Evolutionary conservation across 345 rosid species (phyloP), one percentile per base, ranked within the genome.

Genomic region (Luvunga scandens): DNA sequence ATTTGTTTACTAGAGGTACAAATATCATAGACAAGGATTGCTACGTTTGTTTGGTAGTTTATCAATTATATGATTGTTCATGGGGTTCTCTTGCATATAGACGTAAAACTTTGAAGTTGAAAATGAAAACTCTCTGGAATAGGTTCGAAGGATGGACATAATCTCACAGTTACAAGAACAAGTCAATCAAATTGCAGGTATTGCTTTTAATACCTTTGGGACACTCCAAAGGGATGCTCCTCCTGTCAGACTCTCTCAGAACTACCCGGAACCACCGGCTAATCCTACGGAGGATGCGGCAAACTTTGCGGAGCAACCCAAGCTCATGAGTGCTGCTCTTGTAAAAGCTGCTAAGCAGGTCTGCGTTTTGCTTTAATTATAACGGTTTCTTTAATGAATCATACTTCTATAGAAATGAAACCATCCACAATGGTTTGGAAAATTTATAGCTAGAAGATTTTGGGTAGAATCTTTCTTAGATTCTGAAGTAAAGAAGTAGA

Each of bases 271-370:
- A 70, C 95, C 97, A 13, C 89, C 94, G 0, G 57, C 94, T 57
- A 82, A 83, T 53, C 79, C 91, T 64, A 42, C 92, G 0, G 94
- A 88, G 66, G 94, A 90, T n/a, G 83, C 88, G 2, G 69, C 92
- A 1, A 82, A 73, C 83, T 77, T 89, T 50, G 74, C 87, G 0
- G 98, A 94, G 42, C 98, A 92, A 69, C 94, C 98, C 33, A 94
- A 91, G 88, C 81, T 76, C 73, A 89, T 94, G 89, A 91, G 97
- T 81, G 89, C 91, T 19, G 91, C 89, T 74, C 86, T 96, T 62
- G 98, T 96, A 8, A 92, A 93, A 75, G 97, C 97, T 79, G 99
- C 99, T 61, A 92, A 96, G 83, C 97, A 96, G 98, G 95, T 91
- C 24, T 1, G 48, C 33, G 28, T 45, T 50, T 19, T 42, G 42